These are phyloP conservation scores for Phalaenopsis hybrid DNA, from an alignment of 116 monocot genomes.

Conservation along the genomic window DNA sequence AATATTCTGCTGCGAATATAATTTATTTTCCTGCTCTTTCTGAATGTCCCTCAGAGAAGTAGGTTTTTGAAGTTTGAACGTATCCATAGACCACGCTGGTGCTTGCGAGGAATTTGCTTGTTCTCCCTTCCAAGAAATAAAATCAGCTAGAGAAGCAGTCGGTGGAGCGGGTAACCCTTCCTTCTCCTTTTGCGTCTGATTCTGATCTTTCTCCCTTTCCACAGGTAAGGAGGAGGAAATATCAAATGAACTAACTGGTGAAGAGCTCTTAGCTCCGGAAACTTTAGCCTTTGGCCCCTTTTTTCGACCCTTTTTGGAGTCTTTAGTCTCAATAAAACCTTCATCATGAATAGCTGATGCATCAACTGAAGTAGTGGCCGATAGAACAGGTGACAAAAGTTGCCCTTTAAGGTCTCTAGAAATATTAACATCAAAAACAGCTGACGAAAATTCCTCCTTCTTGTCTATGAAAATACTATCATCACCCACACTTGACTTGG, in stretches of 20 bases:
- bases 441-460: conserved; percentile 10
- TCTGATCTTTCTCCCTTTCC: conserved; percentile 35
- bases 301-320: conserved; percentile 58
- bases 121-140: conserved; percentile 73
- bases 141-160: conserved; percentile 67
- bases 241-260: conserved; percentile 40
- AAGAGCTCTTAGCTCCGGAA: conserved; percentile 34
- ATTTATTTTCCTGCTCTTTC: conserved; percentile 59
- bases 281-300: conserved; percentile 61
- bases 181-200: conserved; percentile 32
- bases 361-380: conserved; percentile 8
- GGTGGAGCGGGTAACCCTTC: conserved; percentile 40
- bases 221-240: conserved; percentile 5
- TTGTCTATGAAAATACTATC: conserved; percentile 14
- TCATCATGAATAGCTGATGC: conserved; percentile 19
- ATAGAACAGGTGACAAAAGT: no score
- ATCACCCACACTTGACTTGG: conserved; percentile 35
- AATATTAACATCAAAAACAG: background rate
- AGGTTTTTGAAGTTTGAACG: conserved; percentile 40
- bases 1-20: conserved; percentile 28
- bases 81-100: conserved; percentile 59
- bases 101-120: conserved; percentile 25
- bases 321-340: conserved; percentile 80
- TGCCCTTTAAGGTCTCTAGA: no score
- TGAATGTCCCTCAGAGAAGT: conserved; percentile 68